A percentile compares a stretch with the other conserved stretches of the same genome.
These are phyloP conservation scores for Ceratobasidium sp. DNA, from an alignment of 1,284 basidiomycete species.

Conservation along the genomic window DNA sequence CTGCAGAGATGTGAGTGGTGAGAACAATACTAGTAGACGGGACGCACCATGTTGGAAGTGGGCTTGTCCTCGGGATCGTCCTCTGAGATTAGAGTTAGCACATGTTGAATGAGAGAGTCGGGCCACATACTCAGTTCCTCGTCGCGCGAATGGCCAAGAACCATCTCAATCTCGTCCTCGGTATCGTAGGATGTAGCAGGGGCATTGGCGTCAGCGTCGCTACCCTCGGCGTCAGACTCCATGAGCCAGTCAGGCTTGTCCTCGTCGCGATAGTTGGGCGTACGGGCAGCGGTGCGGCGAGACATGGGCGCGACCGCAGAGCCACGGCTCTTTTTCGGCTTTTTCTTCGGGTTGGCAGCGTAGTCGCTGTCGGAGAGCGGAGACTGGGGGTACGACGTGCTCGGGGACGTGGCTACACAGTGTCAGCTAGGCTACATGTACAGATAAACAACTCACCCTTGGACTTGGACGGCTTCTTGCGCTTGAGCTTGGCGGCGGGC, in stretches of 20 bases:
- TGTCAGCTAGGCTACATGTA: slow-evolving; percentile 9
- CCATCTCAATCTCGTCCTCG: slow-evolving; percentile 90
- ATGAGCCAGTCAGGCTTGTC: slow-evolving; percentile 34
- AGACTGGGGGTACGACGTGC: slow-evolving; percentile 40
- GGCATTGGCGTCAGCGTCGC: not conserved
- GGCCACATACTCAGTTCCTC: slow-evolving; percentile 65
- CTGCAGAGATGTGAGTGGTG: slow-evolving; percentile 56
- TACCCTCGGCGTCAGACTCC: slow-evolving; percentile 32
- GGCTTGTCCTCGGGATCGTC: slow-evolving; percentile 82
- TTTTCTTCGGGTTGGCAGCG: slow-evolving; percentile 34
- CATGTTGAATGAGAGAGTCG: not conserved
- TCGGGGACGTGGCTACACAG: slow-evolving; percentile 25
- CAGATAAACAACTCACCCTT: slow-evolving; percentile 5
- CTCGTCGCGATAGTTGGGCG: slow-evolving; percentile 41
- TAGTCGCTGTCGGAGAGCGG: slow-evolving; percentile 38
- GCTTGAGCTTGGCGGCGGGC: slow-evolving; percentile 23
- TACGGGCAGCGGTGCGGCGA: slow-evolving; percentile 26
- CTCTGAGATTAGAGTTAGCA: slow-evolving; percentile 52
- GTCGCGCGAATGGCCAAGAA: slow-evolving; percentile 82
- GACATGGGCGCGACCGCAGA: slow-evolving; percentile 20
- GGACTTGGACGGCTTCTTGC: slow-evolving; percentile 39
- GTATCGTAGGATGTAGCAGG: slow-evolving; percentile 61
- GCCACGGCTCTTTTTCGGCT: slow-evolving; percentile 26
- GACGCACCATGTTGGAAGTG: slow-evolving; percentile 82
- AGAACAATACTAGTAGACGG: not conserved